Conservation (phyloP, 148 eudicot genomes). For the Simmondsia chinensis region DNA sequence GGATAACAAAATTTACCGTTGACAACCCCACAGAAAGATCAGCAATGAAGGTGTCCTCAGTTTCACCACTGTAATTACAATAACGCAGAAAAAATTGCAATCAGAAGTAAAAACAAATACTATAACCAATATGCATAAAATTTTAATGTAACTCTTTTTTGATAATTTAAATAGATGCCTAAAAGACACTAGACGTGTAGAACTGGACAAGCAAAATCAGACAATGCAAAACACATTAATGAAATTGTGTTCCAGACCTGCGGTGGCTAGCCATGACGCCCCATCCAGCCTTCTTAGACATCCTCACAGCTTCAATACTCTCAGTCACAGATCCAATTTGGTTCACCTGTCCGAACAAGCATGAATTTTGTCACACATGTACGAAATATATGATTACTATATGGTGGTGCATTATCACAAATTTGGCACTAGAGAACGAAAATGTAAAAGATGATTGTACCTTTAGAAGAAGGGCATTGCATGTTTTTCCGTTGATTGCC, state of each 20-base stretch:
- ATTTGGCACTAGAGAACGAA: not conserved
- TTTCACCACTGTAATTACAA: slow-evolving; percentile 78
- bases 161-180: too few relatives aligned
- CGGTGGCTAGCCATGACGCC: slow-evolving; percentile 99
- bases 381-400: not conserved
- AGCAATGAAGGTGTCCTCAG: slow-evolving; percentile 98
- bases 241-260: too few relatives aligned
- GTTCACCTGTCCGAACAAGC: slow-evolving; percentile 51
- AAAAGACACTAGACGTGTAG: too few relatives aligned
- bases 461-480: slow-evolving; percentile 99
- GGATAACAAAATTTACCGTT: slow-evolving; percentile 42
- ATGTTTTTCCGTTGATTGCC: slow-evolving; percentile 72
- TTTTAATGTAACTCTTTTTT: too few relatives aligned
- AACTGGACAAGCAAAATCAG: too few relatives aligned
- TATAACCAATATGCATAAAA: too few relatives aligned
- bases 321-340: slow-evolving; percentile 97
- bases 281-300: slow-evolving; percentile 97
- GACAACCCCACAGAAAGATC: slow-evolving; percentile 95
- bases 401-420: too few relatives aligned
- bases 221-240: too few relatives aligned
- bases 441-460: slow-evolving; percentile 15
- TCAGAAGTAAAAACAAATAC: too few relatives aligned
- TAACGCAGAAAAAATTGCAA: too few relatives aligned
- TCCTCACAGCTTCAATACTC: slow-evolving; percentile 94
- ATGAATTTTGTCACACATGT: not conserved